phyloP scores from a whole-genome alignment of 495 filamentous ascomycete genomes.

The Melanomma pulvis-pyrius region DNA sequence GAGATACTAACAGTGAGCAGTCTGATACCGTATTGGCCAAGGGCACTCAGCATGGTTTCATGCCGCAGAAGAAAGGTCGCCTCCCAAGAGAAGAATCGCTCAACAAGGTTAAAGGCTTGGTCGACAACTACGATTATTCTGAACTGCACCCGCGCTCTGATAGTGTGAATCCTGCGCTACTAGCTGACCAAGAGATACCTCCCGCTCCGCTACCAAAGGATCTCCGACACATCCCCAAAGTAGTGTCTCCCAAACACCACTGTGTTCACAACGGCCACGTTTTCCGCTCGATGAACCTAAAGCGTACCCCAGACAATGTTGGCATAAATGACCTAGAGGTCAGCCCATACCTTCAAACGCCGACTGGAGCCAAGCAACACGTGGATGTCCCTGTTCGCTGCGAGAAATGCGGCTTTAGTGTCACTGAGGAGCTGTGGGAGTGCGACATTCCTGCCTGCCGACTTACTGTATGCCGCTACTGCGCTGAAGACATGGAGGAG shows the following conservation, averaged over 20 bases:
- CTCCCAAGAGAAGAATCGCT: background rate
- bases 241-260: background rate
- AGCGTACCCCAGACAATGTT: background rate
- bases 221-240: background rate
- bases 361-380: background rate
- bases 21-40: background rate
- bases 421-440: background rate
- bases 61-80: background rate
- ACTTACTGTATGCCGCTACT: background rate
- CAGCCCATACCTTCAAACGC: background rate
- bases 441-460: background rate
- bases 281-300: background rate
- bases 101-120: background rate
- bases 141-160: background rate
- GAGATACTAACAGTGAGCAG: background rate
- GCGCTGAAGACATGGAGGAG: background rate
- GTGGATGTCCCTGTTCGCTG: background rate
- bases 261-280: background rate
- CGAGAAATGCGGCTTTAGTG: background rate
- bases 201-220: slow-evolving; percentile 2
- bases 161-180: background rate
- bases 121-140: background rate
- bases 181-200: background rate
- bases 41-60: background rate
- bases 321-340: background rate